Base-by-base conservation (phyloP, 169 alveolate species). In the Cyclospora cayetanensis region DNA sequence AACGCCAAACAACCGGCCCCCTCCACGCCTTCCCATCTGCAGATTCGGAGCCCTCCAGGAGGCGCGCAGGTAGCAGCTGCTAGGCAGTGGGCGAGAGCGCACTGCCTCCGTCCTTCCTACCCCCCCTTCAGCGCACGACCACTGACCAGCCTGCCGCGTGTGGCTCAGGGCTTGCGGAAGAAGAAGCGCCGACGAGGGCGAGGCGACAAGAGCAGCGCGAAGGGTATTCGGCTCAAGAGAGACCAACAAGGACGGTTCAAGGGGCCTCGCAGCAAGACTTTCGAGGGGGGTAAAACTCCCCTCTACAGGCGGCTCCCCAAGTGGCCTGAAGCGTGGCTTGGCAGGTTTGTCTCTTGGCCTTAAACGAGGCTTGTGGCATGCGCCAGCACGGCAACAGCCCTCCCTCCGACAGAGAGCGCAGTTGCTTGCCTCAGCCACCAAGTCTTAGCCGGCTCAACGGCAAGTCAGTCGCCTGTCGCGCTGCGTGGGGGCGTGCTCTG, bases 221-320 rank as follows among this genome's bases (percentile, higher is more conserved):
- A 94, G 43, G 97, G 97, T 20, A 93, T 94, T 52, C 52, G 98
- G 7, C 91, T 90, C 65, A 95, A 95, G 90, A 95, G 94, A 35
- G 93, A 91, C 37, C 90, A 95, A 50, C 96, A 96, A 1, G 95
- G 96, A 27, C 55, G 86, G 15, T 74, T 34, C 65, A 50, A 50
- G 22, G 94, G 92, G 66, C 96, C 98, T 4, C 92, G 93, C 37
- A 95, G 96, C 55, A 79, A 97, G 7, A 95, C 97, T 0, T 95
- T 95, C 91, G 97, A 96, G 89, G 97, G 98, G 34, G 97, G 97
- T 27, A 93, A 93, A 74, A 95, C 96, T 0, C 98, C 97, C 9
- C 94, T 95, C 55, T 95, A 96, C 86, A 94, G 92, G 84, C 92
- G 97, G 29, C 80, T 95, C 0, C 97, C 97, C 27, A 96, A 96